Conservation (phyloP, 495 filamentous ascomycete species). For the Extremus antarcticus region DNA sequence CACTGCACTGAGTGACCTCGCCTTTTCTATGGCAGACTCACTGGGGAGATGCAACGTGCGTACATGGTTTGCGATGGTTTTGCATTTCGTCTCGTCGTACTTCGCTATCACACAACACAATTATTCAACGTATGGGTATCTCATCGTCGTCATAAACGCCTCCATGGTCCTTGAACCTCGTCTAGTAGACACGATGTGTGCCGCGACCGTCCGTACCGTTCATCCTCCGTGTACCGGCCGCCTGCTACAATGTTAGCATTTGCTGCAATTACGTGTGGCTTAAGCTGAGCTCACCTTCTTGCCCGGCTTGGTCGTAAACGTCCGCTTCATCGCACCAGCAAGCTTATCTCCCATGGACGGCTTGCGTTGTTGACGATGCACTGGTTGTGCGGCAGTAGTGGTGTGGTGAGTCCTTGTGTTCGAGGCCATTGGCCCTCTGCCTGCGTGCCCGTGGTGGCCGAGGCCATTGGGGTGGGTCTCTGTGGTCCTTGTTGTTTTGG, state of each 20-base stretch:
- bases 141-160: not conserved
- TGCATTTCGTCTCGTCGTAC: not conserved
- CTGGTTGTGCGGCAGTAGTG: conserved; percentile 10
- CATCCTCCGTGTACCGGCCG: conserved; percentile 61
- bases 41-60: too few relatives aligned
- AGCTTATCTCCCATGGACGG: conserved; percentile 56
- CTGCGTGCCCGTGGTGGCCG: conserved; percentile 11
- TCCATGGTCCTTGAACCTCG: not conserved
- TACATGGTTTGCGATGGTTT: not conserved
- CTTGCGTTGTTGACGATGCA: conserved; percentile 47
- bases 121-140: not conserved
- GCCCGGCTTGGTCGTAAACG: conserved; percentile 49
- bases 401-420: not conserved
- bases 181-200: conserved; percentile 3
- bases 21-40: too few relatives aligned
- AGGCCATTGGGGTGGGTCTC: conserved; percentile 19
- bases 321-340: conserved; percentile 56
- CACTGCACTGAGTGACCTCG: too few relatives aligned
- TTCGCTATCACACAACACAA: not conserved
- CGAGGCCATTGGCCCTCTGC: conserved; percentile 11
- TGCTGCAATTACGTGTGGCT: not conserved
- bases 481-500: conserved; percentile 32
- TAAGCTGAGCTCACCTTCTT: conserved; percentile 41
- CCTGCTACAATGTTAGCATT: conserved; percentile 33
- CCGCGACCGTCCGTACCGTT: conserved; percentile 59